Evolutionary conservation across 2,329 filamentous ascomycete species (phyloP), one percentile per base, ranked within the genome.

Genomic region (Pseudogymnoascus sp.): DNA sequence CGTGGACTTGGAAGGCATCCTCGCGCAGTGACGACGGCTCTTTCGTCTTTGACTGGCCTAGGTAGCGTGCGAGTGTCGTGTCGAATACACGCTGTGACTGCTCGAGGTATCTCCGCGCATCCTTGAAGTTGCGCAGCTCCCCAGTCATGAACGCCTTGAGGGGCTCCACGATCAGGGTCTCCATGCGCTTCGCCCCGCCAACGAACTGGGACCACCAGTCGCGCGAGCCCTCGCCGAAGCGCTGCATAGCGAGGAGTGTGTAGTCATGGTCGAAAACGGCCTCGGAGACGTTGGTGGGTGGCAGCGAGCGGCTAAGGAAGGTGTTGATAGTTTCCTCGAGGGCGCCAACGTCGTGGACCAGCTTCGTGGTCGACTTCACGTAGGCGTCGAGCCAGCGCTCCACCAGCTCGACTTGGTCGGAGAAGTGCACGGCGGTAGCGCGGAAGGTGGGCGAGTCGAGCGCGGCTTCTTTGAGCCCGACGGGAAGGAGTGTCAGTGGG

Each of bases 361-460:
- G 78, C 73, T 83, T 86, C 21, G 80, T 80, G 7, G 86, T 82
- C 13, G 86, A 81, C 73, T 81, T 86, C 64, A 87, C 76, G 71
- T 88, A 90, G 59, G 81, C 82, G 62, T 89, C 92, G 31, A 99
- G 89, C 95, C 95, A 99, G 82, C 85, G 87, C 76, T 97, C 95
- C 65, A 97, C 84, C 63, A 86, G 83, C 68, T 97, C 95, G 71
- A 96, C 85, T 78, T 99, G 93, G 68, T 97, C 95, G 67, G 86
- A 83, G 73, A 96, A 96, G 77, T 97, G 91, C 56, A 89, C 79
- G 44, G 91, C 85, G 21, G 90, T 90, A 56, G 93, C 91, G 68
- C 95, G 91, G 75, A 97, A 97, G 37, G 93, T 96, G 26, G 95
- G 95, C 40, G 93, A 97, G 77, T 99, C 95, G 78, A 97, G 89